Evolutionary conservation across 1,284 basidiomycete species (phyloP).

Genomic region (Austroboletus rostrupii): DNA sequence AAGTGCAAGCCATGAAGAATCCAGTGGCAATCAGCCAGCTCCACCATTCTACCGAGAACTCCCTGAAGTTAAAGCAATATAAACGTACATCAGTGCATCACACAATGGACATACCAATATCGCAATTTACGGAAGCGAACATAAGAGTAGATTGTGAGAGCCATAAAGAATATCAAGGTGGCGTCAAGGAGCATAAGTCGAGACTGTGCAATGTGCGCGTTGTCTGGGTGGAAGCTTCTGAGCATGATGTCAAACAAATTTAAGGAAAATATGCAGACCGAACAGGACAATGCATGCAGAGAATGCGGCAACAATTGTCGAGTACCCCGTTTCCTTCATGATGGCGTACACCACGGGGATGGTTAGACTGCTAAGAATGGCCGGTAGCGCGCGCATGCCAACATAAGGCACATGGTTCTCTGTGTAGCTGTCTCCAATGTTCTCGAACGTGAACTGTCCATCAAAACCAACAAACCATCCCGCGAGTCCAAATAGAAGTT

Average conservation of each 20-base stretch:
- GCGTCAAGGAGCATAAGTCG: slow-evolving; percentile 96
- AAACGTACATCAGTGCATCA: not conserved
- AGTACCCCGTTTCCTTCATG: slow-evolving; percentile 97
- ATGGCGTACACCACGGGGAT: slow-evolving; percentile 91
- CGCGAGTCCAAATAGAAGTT: slow-evolving; percentile 86
- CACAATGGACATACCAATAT: slow-evolving; percentile 59
- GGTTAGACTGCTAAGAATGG: slow-evolving; percentile 86
- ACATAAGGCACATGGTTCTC: slow-evolving; percentile 88
- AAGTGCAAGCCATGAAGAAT: slow-evolving; percentile 89
- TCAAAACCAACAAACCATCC: slow-evolving; percentile 98
- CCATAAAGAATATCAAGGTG: slow-evolving; percentile 93
- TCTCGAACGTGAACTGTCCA: slow-evolving; percentile 90
- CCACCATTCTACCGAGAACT: slow-evolving; percentile 92
- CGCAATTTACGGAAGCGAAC: slow-evolving; percentile 94
- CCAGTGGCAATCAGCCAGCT: slow-evolving; percentile 91
- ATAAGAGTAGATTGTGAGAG: slow-evolving; percentile 91
- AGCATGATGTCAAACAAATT: not conserved
- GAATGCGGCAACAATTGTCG: slow-evolving; percentile 83
- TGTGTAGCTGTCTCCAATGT: slow-evolving; percentile 92
- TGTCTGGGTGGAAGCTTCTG: slow-evolving; percentile 57
- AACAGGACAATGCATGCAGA: slow-evolving; percentile 84
- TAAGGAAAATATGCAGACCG: slow-evolving; percentile 49
- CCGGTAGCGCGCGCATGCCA: slow-evolving; percentile 89
- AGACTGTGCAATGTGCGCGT: slow-evolving; percentile 93
- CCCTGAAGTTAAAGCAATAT: slow-evolving; percentile 41